These are phyloP conservation scores for Tillandsia leiboldiana DNA, from an alignment of 176 grass and related monocot genomes.

Conservation along the genomic window DNA sequence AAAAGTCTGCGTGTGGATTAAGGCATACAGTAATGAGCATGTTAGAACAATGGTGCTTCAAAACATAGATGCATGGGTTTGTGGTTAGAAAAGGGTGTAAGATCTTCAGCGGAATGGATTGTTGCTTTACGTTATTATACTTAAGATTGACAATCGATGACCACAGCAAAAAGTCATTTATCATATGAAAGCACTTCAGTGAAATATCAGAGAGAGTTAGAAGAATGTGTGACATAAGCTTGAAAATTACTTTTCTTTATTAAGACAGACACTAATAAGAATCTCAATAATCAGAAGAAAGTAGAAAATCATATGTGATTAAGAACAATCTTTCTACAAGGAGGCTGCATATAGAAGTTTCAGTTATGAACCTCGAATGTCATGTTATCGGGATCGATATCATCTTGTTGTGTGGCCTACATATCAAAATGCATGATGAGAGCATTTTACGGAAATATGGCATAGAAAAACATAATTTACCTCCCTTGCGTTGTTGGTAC, in stretches of 20 bases:
- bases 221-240: background rate
- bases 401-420: slow-evolving; percentile 39
- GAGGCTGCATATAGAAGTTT: background rate
- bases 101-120: too few species aligned
- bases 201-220: background rate
- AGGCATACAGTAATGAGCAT: too few species aligned
- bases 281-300: too few species aligned
- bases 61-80: too few species aligned
- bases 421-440: slow-evolving; percentile 1
- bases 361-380: slow-evolving; percentile 69
- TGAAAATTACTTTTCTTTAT: background rate
- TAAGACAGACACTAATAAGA: background rate
- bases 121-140: background rate
- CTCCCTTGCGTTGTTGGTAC: slow-evolving; percentile 25
- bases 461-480: slow-evolving; percentile 26
- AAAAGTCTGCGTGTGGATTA: too few species aligned
- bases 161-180: background rate
- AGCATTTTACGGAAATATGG: background rate
- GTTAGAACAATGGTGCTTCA: too few species aligned
- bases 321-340: background rate
- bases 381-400: slow-evolving; percentile 66
- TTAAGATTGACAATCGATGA: background rate
- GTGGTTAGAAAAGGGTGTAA: too few species aligned
- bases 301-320: background rate
- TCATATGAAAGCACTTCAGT: background rate